Percentiles rank a stretch among this genome's conserved stretches.
Conservation (phyloP, 208 protist species). For the Trypanosoma lewisi region DNA sequence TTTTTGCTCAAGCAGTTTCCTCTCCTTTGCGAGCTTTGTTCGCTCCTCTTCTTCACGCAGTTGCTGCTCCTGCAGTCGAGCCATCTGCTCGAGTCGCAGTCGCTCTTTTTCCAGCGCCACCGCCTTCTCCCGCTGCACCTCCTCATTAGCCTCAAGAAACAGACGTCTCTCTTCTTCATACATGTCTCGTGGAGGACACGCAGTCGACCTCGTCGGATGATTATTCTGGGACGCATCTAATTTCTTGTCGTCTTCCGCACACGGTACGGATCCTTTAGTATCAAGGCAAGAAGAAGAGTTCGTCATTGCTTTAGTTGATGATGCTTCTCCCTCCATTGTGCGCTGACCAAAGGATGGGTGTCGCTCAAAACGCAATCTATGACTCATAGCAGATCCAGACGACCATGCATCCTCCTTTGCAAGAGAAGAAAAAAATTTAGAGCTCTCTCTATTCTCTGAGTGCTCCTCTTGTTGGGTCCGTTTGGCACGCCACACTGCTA, state of each 20-base stretch:
- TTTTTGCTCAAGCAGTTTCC: constrained; percentile 28
- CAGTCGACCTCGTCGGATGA: not conserved
- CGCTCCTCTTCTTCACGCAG: constrained; percentile 39
- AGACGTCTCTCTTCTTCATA: constrained; percentile 20
- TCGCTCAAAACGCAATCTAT: too few species aligned
- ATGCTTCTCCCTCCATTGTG: too few species aligned
- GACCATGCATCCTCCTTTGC: too few species aligned
- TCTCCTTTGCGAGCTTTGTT: constrained; percentile 24
- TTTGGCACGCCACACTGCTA: constrained; percentile 50
- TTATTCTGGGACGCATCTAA: not conserved
- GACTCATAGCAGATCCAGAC: too few species aligned
- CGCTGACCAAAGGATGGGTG: not conserved
- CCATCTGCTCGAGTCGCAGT: constrained; percentile 23
- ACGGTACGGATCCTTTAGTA: not conserved
- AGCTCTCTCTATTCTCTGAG: not conserved
- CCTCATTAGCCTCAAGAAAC: constrained; percentile 22
- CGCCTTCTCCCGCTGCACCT: constrained; percentile 42
- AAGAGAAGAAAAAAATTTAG: too few species aligned
- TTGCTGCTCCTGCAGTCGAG: constrained; percentile 23
- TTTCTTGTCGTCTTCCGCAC: not conserved
- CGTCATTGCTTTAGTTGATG: not conserved
- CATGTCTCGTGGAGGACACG: constrained; percentile 2
- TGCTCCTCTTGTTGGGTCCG: constrained; percentile 33
- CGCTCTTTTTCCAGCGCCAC: constrained; percentile 33
- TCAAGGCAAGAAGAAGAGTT: not conserved